phyloP scores from a whole-genome alignment of 75 land plant genomes.

The Gnetum montanum region DNA sequence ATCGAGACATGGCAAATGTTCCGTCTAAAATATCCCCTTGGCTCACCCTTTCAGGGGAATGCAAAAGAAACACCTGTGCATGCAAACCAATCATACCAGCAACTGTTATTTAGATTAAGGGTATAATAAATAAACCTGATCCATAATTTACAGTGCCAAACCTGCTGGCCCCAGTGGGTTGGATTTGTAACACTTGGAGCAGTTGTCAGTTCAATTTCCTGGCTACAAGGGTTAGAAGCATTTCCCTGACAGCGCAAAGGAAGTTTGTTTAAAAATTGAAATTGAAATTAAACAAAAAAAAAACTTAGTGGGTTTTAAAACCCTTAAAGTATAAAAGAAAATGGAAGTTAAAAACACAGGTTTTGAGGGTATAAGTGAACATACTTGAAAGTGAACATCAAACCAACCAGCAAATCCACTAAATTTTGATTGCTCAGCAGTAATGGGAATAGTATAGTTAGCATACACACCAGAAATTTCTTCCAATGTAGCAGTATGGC shows the following conservation, averaged over 20 bases:
- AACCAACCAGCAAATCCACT: constrained; percentile 96
- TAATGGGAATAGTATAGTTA: constrained; percentile 28
- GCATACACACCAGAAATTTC: constrained; percentile 47
- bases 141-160: constrained; percentile 8
- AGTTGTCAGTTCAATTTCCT: constrained; percentile 79
- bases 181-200: constrained; percentile 52
- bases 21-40: constrained; percentile 51
- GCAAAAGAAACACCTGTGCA: constrained; percentile 75
- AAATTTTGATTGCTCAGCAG: constrained; percentile 28
- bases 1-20: constrained; percentile 57
- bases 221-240: constrained; percentile 38
- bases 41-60: constrained; percentile 46
- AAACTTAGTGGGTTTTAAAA: background rate
- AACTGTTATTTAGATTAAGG: no score
- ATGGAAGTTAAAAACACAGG: background rate
- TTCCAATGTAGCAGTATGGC: constrained; percentile 60
- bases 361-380: no score
- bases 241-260: constrained; percentile 49
- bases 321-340: background rate
- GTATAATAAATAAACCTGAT: background rate
- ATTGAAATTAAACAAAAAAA: background rate
- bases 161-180: constrained; percentile 99
- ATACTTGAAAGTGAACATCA: constrained; percentile 90
- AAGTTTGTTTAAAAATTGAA: no score
- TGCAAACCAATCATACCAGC: background rate